These are phyloP conservation scores for Beauveria caledonica DNA, from an alignment of 2,329 filamentous ascomycete species.

Conservation along the genomic window DNA sequence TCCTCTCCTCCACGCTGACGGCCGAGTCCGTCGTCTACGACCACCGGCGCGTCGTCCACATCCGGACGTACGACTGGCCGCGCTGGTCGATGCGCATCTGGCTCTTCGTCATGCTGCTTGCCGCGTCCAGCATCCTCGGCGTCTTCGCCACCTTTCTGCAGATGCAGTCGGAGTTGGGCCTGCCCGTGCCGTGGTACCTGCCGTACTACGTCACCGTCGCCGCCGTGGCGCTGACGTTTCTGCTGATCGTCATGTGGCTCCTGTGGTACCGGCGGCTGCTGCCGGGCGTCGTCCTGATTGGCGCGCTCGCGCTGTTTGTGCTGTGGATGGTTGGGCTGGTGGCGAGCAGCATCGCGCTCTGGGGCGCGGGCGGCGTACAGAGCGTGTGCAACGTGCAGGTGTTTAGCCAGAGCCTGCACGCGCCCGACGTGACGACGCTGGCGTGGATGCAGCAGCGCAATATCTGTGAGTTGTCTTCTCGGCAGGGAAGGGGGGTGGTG, in stretches of 20 bases:
- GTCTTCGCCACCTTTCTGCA: conserved; percentile 53
- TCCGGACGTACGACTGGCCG: conserved; percentile 60
- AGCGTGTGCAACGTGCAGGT: conserved; percentile 52
- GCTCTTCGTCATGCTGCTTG: conserved; percentile 57
- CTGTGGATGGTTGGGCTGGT: conserved; percentile 61
- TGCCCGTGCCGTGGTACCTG: conserved; percentile 59
- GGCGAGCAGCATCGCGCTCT: conserved; percentile 54
- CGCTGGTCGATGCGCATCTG: conserved; percentile 59
- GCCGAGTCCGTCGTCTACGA: conserved; percentile 36
- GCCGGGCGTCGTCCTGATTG: conserved; percentile 54
- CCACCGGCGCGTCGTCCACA: conserved; percentile 32
- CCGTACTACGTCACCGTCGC: conserved; percentile 55
- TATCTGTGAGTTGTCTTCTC: conserved; percentile 41
- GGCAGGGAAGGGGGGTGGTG: background rate
- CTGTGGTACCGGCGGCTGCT: conserved; percentile 54
- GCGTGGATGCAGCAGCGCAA: conserved; percentile 57
- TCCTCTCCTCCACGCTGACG: conserved; percentile 27
- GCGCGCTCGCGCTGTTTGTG: conserved; percentile 57
- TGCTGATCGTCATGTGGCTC: conserved; percentile 55
- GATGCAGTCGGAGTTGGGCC: conserved; percentile 45
- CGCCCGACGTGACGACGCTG: conserved; percentile 45
- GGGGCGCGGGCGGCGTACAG: conserved; percentile 51
- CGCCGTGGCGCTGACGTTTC: conserved; percentile 55
- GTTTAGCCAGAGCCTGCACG: conserved; percentile 40
- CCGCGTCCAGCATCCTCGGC: conserved; percentile 50